These are phyloP conservation scores for Basidioascus undulatus DNA, from an alignment of 768 basidiomycete species.

Conservation along the genomic window DNA sequence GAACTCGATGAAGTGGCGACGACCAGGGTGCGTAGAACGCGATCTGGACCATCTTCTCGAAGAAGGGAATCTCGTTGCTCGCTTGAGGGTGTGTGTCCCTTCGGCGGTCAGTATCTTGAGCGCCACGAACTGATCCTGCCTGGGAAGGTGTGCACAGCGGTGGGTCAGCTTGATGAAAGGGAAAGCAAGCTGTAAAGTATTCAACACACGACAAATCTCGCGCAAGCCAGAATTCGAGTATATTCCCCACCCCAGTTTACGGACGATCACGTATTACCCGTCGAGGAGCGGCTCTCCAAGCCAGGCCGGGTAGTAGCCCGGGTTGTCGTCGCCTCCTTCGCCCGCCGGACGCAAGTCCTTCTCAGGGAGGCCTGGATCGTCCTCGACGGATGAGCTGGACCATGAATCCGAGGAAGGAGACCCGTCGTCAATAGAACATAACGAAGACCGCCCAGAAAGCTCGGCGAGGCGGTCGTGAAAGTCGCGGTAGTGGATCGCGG, in stretches of 20 bases:
- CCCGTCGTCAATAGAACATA: no score
- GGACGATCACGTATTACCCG: neutral
- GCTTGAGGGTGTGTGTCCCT: no score
- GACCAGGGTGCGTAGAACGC: neutral
- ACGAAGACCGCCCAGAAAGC: no score
- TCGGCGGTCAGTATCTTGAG: conserved; percentile 1
- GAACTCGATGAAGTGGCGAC: neutral
- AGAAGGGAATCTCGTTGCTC: no score
- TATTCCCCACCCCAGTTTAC: conserved; percentile 2
- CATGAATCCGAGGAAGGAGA: no score
- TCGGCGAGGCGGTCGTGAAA: no score
- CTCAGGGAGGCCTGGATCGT: no score
- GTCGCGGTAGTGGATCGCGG: no score
- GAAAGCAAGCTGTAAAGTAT: neutral
- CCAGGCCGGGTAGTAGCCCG: neutral
- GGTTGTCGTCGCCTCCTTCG: no score
- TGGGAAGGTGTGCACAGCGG: neutral
- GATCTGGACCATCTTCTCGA: neutral
- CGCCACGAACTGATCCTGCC: neutral
- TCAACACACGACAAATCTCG: neutral
- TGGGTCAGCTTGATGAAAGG: no score
- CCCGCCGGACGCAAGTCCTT: no score
- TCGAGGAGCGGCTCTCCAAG: neutral
- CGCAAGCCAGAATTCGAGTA: neutral
- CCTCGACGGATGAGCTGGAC: no score